Conservation (phyloP, 169 alveolate species). For the Neospora caninum region DNA sequence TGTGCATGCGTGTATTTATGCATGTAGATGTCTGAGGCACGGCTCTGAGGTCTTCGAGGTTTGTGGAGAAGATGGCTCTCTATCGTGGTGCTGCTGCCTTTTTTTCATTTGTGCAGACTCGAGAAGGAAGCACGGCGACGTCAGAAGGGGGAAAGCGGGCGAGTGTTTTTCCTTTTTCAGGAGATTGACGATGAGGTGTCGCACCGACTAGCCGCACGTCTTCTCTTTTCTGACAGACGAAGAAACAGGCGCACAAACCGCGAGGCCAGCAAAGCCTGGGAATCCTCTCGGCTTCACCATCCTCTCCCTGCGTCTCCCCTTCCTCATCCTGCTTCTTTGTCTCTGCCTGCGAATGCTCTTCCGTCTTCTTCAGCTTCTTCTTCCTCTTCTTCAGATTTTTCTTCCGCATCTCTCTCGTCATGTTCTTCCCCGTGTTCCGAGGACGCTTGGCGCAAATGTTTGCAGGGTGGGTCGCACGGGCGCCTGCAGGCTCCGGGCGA, state of each 20-base stretch:
- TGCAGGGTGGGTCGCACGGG: too few relatives aligned
- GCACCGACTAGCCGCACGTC: constrained; percentile 65
- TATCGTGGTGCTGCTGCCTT: too few relatives aligned
- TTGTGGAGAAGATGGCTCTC: too few relatives aligned
- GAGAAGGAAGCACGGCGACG: neutral
- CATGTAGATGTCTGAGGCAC: too few relatives aligned
- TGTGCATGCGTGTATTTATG: too few relatives aligned
- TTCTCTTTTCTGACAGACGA: constrained; percentile 66
- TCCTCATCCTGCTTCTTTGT: neutral
- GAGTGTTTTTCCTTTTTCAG: constrained; percentile 73
- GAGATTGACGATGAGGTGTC: constrained; percentile 70
- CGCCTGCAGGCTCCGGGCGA: too few relatives aligned
- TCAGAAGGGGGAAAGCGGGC: constrained; percentile 52
- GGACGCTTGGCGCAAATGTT: too few relatives aligned
- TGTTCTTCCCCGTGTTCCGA: neutral
- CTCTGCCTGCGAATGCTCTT: neutral
- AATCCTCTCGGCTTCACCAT: too few relatives aligned
- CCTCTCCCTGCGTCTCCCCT: neutral
- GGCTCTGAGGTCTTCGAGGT: too few relatives aligned
- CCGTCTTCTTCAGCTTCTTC: neutral
- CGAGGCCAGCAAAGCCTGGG: neutral
- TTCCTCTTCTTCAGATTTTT: neutral
- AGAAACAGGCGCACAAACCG: neutral
- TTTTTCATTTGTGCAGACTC: neutral
- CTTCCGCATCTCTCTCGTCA: neutral